Evolutionary conservation across 1,284 basidiomycete genomes (phyloP).

Genomic region (Pulchroboletus neoregius): DNA sequence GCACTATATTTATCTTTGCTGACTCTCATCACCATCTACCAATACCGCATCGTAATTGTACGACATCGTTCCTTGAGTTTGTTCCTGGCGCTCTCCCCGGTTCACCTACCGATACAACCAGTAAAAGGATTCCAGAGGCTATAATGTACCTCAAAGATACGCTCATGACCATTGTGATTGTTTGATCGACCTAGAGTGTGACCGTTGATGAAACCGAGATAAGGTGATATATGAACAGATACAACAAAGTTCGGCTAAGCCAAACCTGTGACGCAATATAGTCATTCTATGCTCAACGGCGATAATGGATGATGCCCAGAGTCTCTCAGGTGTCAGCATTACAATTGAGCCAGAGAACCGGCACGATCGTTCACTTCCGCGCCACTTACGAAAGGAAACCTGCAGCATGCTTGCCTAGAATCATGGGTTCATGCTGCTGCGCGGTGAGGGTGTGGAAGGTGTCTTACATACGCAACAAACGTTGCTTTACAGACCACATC

Average conservation of each 20-base stretch:
- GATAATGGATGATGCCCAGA: constrained; percentile 15
- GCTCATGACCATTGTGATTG: not conserved
- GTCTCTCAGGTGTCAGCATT: constrained; percentile 13
- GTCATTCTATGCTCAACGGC: constrained; percentile 19
- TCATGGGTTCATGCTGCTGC: constrained; percentile 18
- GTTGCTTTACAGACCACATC: constrained; percentile 13
- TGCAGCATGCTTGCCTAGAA: constrained; percentile 22
- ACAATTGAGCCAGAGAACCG: constrained; percentile 18
- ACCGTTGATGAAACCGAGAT: constrained; percentile 4
- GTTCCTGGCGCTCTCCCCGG: constrained; percentile 21
- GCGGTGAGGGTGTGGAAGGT: constrained; percentile 15
- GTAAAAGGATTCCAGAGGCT: not conserved
- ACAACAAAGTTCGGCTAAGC: constrained; percentile 18
- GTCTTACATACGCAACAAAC: constrained; percentile 30
- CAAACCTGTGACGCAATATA: constrained; percentile 27
- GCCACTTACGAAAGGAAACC: constrained; percentile 30
- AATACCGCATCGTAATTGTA: constrained; percentile 24
- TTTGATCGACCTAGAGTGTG: constrained; percentile 3
- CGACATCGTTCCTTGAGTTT: constrained; percentile 23
- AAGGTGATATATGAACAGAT: constrained; percentile 10
- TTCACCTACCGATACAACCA: constrained; percentile 1
- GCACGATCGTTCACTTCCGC: constrained; percentile 29
- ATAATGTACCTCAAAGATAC: constrained; percentile 1
- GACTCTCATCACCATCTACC: constrained; percentile 22
- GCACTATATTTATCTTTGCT: constrained; percentile 26